Base-by-base conservation (phyloP, 1,284 basidiomycete genomes). In the Cystobasidium slooffiae region DNA sequence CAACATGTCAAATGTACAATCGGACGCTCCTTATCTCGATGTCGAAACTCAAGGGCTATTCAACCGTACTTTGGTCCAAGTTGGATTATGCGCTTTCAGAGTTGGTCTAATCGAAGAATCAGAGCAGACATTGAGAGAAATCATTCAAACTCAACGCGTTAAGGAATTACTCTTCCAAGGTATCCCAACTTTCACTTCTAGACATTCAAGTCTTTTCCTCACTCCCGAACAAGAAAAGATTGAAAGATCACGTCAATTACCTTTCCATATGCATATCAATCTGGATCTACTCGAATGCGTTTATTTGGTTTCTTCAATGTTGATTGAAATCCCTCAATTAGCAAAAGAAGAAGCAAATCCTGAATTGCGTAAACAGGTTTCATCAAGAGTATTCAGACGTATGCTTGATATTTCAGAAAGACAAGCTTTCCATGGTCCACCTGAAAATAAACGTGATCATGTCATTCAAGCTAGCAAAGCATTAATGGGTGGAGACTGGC, bases 221-320 rank as follows among this genome's bases (percentile, higher is more conserved):
- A 89, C 91, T 16, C 93, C 94, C 7, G 97, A 99, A 83, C 96
- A 99, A 84, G 97, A 99, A 83, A 92, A 94, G 82, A 89, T 94
- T 7, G 97, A 99, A 83, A 92, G 94, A 79, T 92, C 94, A 79
- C 88, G 96, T 59, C 93, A 98, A 80, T 86, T 99, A 31, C 97
- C 97, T 44, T 99, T 99, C 90, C 97, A 99, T 84, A 93, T 99
- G 91, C 97, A 99, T 85, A 96, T 99, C 85, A 99, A 99, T 85
- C 93, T 97, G 16, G 97, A 99, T 84, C 86, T 99, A 39, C 86
- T 99, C 76, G 97, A 99, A 84, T 95, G 94, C 55, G 95, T 94
- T 8, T 99, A 98, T 87, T 86, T 99, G 55, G 94, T 97, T 51
- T 96, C 93, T 20, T 97, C 93, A 84, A 99, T 99, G 97, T 87